Evolutionary conservation across 352 stramenopile species (phyloP).

Genomic region (Blastocystis sp.): DNA sequence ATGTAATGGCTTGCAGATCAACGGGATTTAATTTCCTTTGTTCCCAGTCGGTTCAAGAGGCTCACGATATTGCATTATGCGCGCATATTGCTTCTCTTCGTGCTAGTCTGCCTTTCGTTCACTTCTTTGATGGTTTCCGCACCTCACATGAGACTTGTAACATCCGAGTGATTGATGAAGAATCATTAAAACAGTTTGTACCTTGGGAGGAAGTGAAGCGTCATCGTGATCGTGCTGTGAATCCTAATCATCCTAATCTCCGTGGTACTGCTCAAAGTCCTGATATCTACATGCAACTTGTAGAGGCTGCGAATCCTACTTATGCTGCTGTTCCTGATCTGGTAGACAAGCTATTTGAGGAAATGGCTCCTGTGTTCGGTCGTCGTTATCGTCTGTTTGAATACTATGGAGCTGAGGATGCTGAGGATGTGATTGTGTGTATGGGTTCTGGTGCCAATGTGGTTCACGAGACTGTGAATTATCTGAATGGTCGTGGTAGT

Average conservation of each 20-base stretch:
- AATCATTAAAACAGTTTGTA: conserved; percentile 72
- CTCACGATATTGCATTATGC: conserved; percentile 81
- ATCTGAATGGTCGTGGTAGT: conserved; percentile 76
- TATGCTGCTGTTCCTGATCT: conserved; percentile 72
- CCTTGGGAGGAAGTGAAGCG: conserved; percentile 72
- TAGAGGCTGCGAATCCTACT: conserved; percentile 75
- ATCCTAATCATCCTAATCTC: conserved; percentile 65
- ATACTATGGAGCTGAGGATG: conserved; percentile 76
- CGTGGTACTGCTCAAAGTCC: conserved; percentile 70
- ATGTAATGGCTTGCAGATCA: conserved; percentile 81
- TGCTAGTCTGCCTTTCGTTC: conserved; percentile 79
- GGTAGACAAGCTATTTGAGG: conserved; percentile 74
- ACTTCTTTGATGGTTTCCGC: conserved; percentile 80
- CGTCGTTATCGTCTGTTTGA: conserved; percentile 79
- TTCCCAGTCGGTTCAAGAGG: conserved; percentile 77
- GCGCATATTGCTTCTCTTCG: conserved; percentile 80
- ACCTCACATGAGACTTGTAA: conserved; percentile 78
- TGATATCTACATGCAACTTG: conserved; percentile 83
- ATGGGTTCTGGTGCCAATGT: conserved; percentile 82
- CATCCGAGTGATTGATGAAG: conserved; percentile 70
- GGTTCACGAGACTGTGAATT: conserved; percentile 77
- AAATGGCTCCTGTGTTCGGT: conserved; percentile 74
- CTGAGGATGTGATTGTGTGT: too few relatives aligned
- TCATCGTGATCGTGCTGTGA: conserved; percentile 70
- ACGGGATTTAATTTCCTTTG: conserved; percentile 81